Percentiles rank a stretch among this genome's conserved stretches.
Conservation (phyloP, 805 yeast species). For the Kuraishia molischiana region DNA sequence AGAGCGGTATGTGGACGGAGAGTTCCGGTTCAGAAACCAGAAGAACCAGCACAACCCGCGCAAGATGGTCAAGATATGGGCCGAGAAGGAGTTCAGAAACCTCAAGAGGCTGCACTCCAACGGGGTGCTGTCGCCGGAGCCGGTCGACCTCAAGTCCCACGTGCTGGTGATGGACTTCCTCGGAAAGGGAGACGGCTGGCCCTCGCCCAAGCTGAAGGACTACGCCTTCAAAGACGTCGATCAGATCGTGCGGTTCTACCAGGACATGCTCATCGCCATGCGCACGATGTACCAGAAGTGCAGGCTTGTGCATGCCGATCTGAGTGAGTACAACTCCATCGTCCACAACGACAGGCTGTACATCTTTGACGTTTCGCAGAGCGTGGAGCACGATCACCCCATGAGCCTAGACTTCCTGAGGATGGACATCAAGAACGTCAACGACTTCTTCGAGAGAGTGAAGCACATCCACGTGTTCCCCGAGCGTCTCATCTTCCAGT, state of each 20-base stretch:
- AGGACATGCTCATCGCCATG: slow-evolving; percentile 75
- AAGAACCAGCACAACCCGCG: slow-evolving; percentile 87
- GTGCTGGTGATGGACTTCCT: slow-evolving; percentile 93
- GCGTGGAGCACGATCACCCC: slow-evolving; percentile 97
- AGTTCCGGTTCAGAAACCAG: slow-evolving; percentile 79
- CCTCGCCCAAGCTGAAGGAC: slow-evolving; percentile 85
- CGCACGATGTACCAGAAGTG: slow-evolving; percentile 82
- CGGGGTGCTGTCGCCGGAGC: slow-evolving; percentile 92
- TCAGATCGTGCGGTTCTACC: slow-evolving; percentile 59
- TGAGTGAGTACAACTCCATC: slow-evolving; percentile 88
- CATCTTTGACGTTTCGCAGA: slow-evolving; percentile 93
- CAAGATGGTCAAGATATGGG: slow-evolving; percentile 97
- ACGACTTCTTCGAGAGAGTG: slow-evolving; percentile 69
- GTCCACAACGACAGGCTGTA: slow-evolving; percentile 72
- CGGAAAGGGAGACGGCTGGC: slow-evolving; percentile 70
- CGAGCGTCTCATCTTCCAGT: slow-evolving; percentile 74
- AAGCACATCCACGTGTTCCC: slow-evolving; percentile 70
- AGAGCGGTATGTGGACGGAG: slow-evolving; percentile 94
- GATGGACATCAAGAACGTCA: slow-evolving; percentile 96
- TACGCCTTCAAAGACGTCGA: slow-evolving; percentile 62
- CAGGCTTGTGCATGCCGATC: slow-evolving; percentile 90
- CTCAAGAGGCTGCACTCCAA: slow-evolving; percentile 68
- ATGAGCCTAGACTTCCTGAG: slow-evolving; percentile 90
- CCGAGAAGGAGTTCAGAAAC: slow-evolving; percentile 94
- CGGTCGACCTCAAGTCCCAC: slow-evolving; percentile 79